phyloP scores from a whole-genome alignment of 2,329 filamentous ascomycete genomes.

The Epichloe brachyelytri region DNA sequence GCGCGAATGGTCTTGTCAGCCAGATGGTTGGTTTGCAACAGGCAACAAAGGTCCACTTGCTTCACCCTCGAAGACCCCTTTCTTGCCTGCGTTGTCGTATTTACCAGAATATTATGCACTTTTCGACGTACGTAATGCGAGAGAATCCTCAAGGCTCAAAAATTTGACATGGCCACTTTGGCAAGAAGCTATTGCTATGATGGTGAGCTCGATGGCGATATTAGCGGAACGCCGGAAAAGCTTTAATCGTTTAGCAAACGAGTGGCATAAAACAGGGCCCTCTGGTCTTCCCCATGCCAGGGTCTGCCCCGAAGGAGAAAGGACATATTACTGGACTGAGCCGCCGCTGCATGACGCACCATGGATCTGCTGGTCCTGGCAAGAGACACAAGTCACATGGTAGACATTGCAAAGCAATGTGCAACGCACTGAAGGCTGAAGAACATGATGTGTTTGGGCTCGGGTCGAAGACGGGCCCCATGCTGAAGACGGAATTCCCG shows the following conservation, averaged over 20 bases:
- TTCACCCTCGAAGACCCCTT: too few relatives aligned
- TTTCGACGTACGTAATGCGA: too few relatives aligned
- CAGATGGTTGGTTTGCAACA: constrained; percentile 1
- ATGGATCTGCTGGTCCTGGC: background rate
- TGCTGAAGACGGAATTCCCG: too few relatives aligned
- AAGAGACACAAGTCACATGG: background rate
- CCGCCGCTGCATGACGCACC: background rate
- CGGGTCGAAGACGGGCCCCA: too few relatives aligned
- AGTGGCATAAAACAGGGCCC: background rate
- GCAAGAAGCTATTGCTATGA: background rate
- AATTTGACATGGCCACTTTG: background rate
- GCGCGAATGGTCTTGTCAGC: background rate
- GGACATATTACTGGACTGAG: background rate
- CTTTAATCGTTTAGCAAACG: background rate
- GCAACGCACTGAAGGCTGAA: background rate
- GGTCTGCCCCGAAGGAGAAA: background rate
- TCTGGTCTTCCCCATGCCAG: background rate
- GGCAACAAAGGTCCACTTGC: background rate
- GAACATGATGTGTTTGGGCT: background rate
- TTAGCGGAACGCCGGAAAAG: background rate
- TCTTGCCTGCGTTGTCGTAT: too few relatives aligned
- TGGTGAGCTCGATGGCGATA: background rate
- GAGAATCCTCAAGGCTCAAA: background rate
- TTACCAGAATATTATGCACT: too few relatives aligned
- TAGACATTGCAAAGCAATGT: background rate